phyloP scores from a whole-genome alignment of 176 grass and related monocot species.

The Puccinellia tenuiflora region DNA sequence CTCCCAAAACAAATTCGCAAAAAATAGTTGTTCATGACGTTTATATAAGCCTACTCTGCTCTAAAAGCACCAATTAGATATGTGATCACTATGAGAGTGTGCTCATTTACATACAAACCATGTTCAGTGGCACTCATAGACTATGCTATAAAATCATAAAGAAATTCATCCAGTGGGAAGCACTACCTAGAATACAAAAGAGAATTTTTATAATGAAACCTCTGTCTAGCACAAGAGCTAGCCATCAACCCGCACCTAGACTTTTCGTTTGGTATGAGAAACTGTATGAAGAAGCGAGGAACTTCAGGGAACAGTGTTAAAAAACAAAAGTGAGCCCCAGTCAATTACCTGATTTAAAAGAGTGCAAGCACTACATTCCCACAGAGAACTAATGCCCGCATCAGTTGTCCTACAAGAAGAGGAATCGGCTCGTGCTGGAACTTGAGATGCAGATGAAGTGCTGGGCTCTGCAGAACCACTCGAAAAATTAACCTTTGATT shows the following conservation, averaged over 20 bases:
- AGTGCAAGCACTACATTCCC: conserved; percentile 82
- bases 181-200: too few relatives aligned
- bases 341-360: conserved; percentile 72
- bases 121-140: too few relatives aligned
- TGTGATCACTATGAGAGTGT: not conserved
- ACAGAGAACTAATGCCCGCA: conserved; percentile 32
- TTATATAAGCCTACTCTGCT: not conserved
- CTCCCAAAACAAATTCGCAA: not conserved
- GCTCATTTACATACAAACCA: too few relatives aligned
- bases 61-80: not conserved
- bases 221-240: too few relatives aligned
- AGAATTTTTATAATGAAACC: too few relatives aligned
- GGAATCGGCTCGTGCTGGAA: conserved; percentile 23
- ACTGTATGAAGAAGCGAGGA: not conserved
- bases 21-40: not conserved
- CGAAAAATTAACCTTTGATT: not conserved
- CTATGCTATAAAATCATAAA: too few relatives aligned
- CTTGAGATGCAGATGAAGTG: conserved; percentile 1
- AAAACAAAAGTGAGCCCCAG: conserved; percentile 4
- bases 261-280: too few relatives aligned
- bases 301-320: not conserved
- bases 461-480: not conserved
- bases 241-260: too few relatives aligned
- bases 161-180: too few relatives aligned
- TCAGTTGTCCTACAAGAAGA: conserved; percentile 36